Base-by-base conservation (phyloP, 768 basidiomycete species). In the Tricholoma matsutake region DNA sequence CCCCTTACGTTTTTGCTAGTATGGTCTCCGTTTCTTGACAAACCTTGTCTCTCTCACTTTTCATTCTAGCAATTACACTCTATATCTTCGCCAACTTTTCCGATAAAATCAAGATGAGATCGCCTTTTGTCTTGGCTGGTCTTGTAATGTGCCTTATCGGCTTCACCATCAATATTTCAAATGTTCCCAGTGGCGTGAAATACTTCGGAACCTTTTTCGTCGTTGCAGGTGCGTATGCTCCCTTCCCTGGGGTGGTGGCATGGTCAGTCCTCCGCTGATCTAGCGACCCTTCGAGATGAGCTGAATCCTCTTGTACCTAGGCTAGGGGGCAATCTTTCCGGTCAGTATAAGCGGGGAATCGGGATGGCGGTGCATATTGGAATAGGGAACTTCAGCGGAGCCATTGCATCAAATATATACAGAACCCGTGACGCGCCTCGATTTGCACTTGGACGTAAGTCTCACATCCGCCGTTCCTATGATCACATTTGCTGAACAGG, bases 201-300 rank as follows among this genome's bases (percentile, higher is more conserved):
- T 91, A 90, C 69, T 86, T 89, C 63, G 89, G 87, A 1, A 88
- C 84, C 0, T 91, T 86, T 77, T 81, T 90, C 58, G 79, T 81
- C 25, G 86, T 89, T 6, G 76, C 78, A 0, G 89, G 89, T n/a
- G 78, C 79, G 41, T 89, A 86, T 62, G 78, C 84, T 1, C 75
- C 78, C 0, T 79, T 86, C 63, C 86, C 89, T 11, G 86, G 84
- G 9, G 68, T 86, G 1, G 74, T 87, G 11, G 78, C 85, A 20
- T 91, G 88, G 88, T 87, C 51, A 11, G 75, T 65, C 13, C n/a
- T 25, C 28, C 41, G 32, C 34, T 32, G 31, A 31, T 9, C 55
- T 35, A 37, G n/a, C 1, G n/a, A 47, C 25, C 2, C 25, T 29
- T 54, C n/a, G 34, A 16, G 18, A 45, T 16, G 11, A 18, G n/a